A percentile compares a stretch with the other conserved stretches of the same genome.
phyloP scores from a whole-genome alignment of 148 eudicot genomes.

The Chenopodium quinoa region DNA sequence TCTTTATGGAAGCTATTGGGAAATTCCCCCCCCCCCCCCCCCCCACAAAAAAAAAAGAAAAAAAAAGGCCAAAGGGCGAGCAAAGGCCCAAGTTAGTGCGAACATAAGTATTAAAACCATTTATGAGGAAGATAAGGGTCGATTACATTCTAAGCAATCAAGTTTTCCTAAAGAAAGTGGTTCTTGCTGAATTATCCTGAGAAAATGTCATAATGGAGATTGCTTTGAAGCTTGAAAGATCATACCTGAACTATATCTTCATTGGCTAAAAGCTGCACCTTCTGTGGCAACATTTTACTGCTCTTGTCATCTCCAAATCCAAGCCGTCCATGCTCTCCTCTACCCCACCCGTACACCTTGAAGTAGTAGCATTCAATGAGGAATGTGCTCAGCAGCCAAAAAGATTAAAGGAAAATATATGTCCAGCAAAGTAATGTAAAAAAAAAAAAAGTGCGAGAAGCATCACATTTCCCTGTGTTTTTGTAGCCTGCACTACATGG shows the following conservation, averaged over 20 bases:
- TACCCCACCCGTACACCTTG: conserved; percentile 98
- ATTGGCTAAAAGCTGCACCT: conserved; percentile 81
- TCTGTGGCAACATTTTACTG: conserved; percentile 98
- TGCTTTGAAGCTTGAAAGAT: background rate
- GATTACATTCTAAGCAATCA: background rate
- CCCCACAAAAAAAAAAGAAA: background rate
- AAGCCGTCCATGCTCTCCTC: conserved; percentile 99
- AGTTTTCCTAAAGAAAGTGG: background rate
- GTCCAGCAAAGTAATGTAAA: background rate
- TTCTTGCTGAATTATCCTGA: background rate
- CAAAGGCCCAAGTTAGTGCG: background rate
- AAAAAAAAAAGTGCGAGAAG: background rate
- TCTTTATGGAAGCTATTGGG: background rate
- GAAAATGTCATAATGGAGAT: background rate
- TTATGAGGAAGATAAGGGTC: background rate
- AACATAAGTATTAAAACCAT: no score
- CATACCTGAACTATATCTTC: conserved; percentile 84
- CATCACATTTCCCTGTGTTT: background rate
- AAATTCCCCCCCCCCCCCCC: no score
- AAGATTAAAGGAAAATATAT: background rate
- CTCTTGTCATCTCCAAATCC: conserved; percentile 99
- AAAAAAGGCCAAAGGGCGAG: background rate
- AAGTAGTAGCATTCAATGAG: background rate
- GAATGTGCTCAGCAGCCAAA: background rate
- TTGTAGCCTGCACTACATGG: no score